Conservation (phyloP, 2,329 filamentous ascomycete genomes). For the Colletotrichum costaricense region DNA sequence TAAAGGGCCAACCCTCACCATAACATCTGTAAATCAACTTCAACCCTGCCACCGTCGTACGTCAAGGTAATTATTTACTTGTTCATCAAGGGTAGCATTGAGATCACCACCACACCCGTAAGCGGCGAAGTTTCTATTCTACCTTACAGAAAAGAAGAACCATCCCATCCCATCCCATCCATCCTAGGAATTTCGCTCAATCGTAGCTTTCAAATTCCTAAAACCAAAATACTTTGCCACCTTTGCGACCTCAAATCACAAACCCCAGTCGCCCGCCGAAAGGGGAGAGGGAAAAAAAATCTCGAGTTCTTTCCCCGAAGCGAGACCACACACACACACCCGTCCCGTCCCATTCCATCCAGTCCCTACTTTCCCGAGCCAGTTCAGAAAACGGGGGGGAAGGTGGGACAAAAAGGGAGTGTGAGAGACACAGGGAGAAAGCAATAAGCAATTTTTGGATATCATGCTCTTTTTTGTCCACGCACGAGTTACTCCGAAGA, state of each 20-base stretch:
- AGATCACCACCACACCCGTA: background rate
- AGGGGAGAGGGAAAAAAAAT: too few relatives aligned
- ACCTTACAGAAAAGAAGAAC: background rate
- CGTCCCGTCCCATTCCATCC: background rate
- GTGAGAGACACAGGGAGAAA: background rate
- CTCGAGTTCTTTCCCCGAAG: too few relatives aligned
- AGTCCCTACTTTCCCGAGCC: background rate
- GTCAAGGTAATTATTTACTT: background rate
- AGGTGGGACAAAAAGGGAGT: background rate
- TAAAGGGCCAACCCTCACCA: too few relatives aligned
- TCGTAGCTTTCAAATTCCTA: background rate
- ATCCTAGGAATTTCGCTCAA: background rate
- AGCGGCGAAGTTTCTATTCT: background rate
- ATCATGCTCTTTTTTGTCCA: conserved; percentile 30
- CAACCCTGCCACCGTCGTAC: too few relatives aligned
- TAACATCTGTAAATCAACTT: too few relatives aligned
- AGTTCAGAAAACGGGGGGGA: too few relatives aligned
- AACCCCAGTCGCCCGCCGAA: too few relatives aligned
- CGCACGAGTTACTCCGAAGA: background rate
- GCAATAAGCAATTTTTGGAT: conserved; percentile 14
- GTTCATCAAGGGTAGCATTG: background rate
- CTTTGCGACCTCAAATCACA: background rate
- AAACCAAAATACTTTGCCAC: background rate
- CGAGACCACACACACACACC: background rate
- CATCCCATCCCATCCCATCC: too few relatives aligned